A percentile compares a stretch with the other conserved stretches of the same genome.
These are phyloP conservation scores for Dillenia suffruticosa DNA, from an alignment of 164 flowering plant genomes.

Conservation along the genomic window DNA sequence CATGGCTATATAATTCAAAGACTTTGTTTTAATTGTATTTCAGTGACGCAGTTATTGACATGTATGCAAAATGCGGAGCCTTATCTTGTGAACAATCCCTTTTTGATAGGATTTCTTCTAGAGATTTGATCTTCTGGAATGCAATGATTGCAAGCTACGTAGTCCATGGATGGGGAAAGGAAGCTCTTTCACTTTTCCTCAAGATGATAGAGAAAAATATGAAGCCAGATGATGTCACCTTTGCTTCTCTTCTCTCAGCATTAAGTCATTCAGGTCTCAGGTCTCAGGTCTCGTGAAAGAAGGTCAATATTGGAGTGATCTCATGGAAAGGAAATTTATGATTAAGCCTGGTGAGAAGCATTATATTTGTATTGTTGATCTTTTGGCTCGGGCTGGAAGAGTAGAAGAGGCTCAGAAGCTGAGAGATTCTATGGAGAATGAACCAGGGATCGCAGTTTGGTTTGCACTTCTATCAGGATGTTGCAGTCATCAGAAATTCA, in stretches of 20 bases:
- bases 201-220: slow-evolving; percentile 29
- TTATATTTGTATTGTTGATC: slow-evolving; percentile 52
- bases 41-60: slow-evolving; percentile 47
- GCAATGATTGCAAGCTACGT: slow-evolving; percentile 47
- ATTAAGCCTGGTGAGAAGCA: slow-evolving; percentile 51
- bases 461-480: slow-evolving; percentile 58
- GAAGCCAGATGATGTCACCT: slow-evolving; percentile 49
- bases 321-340: slow-evolving; percentile 35
- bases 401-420: slow-evolving; percentile 44
- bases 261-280: slow-evolving; percentile 52
- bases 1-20: slow-evolving; percentile 45
- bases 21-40: slow-evolving; percentile 23
- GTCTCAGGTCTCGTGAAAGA: slow-evolving; percentile 52
- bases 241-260: slow-evolving; percentile 64
- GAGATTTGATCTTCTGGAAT: slow-evolving; percentile 44
- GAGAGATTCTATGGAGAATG: slow-evolving; percentile 26
- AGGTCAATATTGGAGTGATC: slow-evolving; percentile 45
- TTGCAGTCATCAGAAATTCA: slow-evolving; percentile 24
- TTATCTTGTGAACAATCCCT: slow-evolving; percentile 30
- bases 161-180: slow-evolving; percentile 48
- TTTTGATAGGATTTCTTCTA: slow-evolving; percentile 26
- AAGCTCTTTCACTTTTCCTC: slow-evolving; percentile 42
- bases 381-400: slow-evolving; percentile 52
- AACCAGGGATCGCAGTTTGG: slow-evolving; percentile 45
- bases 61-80: slow-evolving; percentile 58